These are phyloP conservation scores for Cupressus sempervirens DNA, from an alignment of 75 land plant genomes.

Conservation along the genomic window DNA sequence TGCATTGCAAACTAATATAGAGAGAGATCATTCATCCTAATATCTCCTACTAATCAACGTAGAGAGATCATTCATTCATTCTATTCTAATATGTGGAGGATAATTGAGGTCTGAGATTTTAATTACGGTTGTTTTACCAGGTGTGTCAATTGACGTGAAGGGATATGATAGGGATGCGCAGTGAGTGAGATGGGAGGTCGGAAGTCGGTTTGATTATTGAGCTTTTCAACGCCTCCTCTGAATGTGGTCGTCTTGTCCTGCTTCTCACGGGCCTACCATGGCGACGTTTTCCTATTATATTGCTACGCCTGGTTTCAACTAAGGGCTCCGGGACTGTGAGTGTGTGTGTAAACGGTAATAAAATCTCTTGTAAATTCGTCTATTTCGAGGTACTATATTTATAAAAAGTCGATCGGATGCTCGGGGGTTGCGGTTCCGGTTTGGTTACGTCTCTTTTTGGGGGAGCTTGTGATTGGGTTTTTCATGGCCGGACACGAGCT, in stretches of 20 bases:
- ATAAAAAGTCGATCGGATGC: conserved; percentile 7
- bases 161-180: neutral
- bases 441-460: conserved; percentile 6
- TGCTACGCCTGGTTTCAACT: neutral
- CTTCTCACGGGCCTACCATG: conserved; percentile 10
- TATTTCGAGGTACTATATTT: neutral
- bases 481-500: neutral
- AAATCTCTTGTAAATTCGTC: neutral
- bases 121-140: neutral
- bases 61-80: neutral
- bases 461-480: neutral
- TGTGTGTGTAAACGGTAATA: neutral
- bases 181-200: neutral
- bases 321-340: neutral
- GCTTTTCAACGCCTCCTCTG: neutral
- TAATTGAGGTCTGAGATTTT: neutral
- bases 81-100: conserved; percentile 7
- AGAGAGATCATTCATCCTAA: neutral
- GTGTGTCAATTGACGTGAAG: neutral
- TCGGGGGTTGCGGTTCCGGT: conserved; percentile 3
- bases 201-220: neutral
- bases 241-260: neutral
- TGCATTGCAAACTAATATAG: neutral
- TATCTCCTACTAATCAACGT: too few species aligned
- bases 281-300: neutral